Evolutionary conservation across 23 red algal species (phyloP).

Genomic region (Gracilaria gracilis): DNA sequence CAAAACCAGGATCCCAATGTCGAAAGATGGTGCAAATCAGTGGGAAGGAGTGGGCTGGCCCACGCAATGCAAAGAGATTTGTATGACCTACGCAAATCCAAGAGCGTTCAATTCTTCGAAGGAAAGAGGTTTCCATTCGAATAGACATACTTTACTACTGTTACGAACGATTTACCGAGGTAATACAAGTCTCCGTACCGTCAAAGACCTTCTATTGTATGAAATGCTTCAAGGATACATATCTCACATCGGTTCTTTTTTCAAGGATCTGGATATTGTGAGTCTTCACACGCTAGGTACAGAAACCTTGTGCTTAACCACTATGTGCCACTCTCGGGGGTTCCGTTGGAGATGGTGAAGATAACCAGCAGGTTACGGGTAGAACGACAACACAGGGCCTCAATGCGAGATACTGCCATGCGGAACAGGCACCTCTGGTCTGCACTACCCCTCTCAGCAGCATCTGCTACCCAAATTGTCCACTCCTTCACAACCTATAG

Average conservation of each 20-base stretch:
- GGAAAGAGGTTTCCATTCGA: not conserved
- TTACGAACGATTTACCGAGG: not conserved
- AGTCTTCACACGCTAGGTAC: not conserved
- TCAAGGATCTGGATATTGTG: slow-evolving; percentile 17
- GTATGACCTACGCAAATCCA: too few relatives aligned
- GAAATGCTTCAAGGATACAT: not conserved
- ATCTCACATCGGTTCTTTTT: not conserved
- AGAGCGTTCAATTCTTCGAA: not conserved
- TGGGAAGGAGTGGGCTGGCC: not conserved
- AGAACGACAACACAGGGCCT: not conserved
- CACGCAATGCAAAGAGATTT: not conserved
- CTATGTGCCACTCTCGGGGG: not conserved
- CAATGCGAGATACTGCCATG: not conserved
- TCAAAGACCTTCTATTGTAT: not conserved
- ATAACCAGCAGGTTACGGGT: not conserved
- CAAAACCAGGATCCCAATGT: slow-evolving; percentile 5
- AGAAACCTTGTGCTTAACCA: not conserved
- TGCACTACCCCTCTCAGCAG: not conserved
- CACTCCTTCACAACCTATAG: not conserved
- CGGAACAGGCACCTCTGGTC: not conserved
- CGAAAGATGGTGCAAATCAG: not conserved
- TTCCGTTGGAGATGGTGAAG: not conserved
- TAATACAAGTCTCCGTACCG: slow-evolving; percentile 25
- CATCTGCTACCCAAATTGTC: not conserved
- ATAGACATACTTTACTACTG: not conserved